Conservation (phyloP, 768 basidiomycete species). For the Cantharellus anzutake region DNA sequence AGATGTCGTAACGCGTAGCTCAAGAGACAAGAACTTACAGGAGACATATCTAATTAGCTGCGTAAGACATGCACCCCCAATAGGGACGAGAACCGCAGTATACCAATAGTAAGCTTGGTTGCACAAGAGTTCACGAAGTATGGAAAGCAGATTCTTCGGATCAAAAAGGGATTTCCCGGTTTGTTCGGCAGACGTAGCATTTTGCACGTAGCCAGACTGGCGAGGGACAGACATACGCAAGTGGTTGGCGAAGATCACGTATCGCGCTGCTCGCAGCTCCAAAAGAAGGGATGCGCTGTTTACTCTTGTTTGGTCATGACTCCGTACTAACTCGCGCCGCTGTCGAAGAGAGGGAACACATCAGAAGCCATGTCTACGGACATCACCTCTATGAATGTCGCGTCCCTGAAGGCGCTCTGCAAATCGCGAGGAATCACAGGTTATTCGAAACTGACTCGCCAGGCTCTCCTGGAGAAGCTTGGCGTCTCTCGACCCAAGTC, state of each 20-base stretch:
- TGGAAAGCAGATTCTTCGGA: neutral
- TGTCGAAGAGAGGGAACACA: neutral
- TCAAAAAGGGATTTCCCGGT: no score
- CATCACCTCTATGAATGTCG: constrained; percentile 16
- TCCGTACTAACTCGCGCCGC: no score
- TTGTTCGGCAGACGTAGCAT: no score
- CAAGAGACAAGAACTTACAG: constrained; percentile 33
- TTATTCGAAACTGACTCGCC: constrained; percentile 49
- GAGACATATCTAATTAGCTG: constrained; percentile 59
- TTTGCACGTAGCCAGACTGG: neutral
- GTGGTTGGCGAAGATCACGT: neutral
- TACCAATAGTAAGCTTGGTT: constrained; percentile 35
- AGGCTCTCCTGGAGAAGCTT: constrained; percentile 26
- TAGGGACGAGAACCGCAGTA: constrained; percentile 40
- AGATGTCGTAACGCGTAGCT: constrained; percentile 4
- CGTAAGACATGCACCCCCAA: constrained; percentile 63
- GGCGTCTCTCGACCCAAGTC: neutral
- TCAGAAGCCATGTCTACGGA: neutral
- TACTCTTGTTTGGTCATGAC: no score
- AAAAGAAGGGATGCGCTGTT: neutral
- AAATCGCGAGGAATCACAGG: constrained; percentile 29
- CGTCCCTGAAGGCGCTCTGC: constrained; percentile 47
- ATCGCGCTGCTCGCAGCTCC: neutral
- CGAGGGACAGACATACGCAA: neutral
- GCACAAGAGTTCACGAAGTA: neutral